Base-by-base conservation (phyloP, 2,329 filamentous ascomycete genomes). In the Helotiales sp. region DNA sequence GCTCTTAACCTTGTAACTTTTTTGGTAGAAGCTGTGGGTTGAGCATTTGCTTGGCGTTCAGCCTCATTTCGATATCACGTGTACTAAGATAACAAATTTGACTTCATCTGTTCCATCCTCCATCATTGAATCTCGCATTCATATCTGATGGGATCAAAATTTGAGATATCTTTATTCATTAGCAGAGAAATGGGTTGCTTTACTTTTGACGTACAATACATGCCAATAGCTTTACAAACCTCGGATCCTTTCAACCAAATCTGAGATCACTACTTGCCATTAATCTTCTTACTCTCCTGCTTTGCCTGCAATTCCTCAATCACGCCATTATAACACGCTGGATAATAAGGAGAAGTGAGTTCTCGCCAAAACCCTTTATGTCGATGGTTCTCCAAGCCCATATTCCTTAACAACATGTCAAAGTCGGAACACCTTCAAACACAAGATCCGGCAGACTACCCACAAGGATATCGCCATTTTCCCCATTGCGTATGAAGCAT, bases 361-460 rank as follows among this genome's bases (percentile, higher is more conserved):
- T 83, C 81, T 43, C 63, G 73, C 64, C 76, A 72, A 62, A 73
- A 81, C 0, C 85, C 82, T 11, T 70, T 68, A 79, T 90, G 91
- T 37, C 87, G 80, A 70, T 85, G 81, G 15, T 80, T 80, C 20
- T 83, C 79, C 63, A 93, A 77, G 0, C 87, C 90, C 64, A 94
- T 73, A 76, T 95, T 91, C 4, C 80, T 79, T 67, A 92, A 75
- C 74, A 95, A 76, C 74, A 89, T 74, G 77, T 94, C 91, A 20
- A 93, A 76, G 66, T 93, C 96, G 91, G 91, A 63, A 95, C 76
- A 0, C 85, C 85, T 13, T 96, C 92, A 74, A 95, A 94, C 20
- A 92, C 88, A 70, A 93, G 89, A 76, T 92, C 91, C 0, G 89
- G 89, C 66, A 85, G 82, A 74, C 82, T 87, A 89, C 0, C 90